A percentile compares a stretch with the other conserved stretches of the same genome.
phyloP scores from a whole-genome alignment of 208 protist genomes.

The Acanthamoeba castellanii region DNA sequence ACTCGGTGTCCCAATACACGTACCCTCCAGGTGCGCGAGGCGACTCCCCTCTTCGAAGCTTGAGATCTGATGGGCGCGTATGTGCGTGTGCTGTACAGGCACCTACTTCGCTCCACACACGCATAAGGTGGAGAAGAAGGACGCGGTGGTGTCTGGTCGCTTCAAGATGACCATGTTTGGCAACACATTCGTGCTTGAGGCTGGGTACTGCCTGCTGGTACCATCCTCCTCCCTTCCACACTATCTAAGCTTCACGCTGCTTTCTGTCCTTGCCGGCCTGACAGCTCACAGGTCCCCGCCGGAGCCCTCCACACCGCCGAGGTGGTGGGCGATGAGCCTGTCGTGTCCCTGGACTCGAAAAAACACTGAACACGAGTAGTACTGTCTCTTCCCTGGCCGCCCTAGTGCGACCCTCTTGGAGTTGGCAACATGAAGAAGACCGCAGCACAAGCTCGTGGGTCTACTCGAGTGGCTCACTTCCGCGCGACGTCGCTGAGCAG shows the following conservation, averaged over 20 bases:
- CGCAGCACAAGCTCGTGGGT: too few species aligned
- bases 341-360: conserved; percentile 12
- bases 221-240: background rate
- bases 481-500: too few species aligned
- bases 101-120: conserved; percentile 45
- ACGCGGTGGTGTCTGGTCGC: conserved; percentile 15
- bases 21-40: background rate
- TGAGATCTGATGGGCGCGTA: background rate
- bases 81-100: background rate
- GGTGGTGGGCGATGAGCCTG: conserved; percentile 33
- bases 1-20: background rate
- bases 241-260: background rate
- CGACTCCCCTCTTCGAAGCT: background rate
- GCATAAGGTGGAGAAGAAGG: conserved; percentile 17
- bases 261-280: background rate
- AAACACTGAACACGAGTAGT: background rate
- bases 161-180: conserved; percentile 19
- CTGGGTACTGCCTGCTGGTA: background rate
- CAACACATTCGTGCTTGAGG: background rate
- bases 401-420: too few species aligned
- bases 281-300: background rate
- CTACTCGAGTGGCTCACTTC: too few species aligned
- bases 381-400: too few species aligned
- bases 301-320: background rate
- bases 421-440: too few species aligned